Evolutionary conservation across 2,329 filamentous ascomycete species (phyloP).

Genomic region (Myriangium duriaei): DNA sequence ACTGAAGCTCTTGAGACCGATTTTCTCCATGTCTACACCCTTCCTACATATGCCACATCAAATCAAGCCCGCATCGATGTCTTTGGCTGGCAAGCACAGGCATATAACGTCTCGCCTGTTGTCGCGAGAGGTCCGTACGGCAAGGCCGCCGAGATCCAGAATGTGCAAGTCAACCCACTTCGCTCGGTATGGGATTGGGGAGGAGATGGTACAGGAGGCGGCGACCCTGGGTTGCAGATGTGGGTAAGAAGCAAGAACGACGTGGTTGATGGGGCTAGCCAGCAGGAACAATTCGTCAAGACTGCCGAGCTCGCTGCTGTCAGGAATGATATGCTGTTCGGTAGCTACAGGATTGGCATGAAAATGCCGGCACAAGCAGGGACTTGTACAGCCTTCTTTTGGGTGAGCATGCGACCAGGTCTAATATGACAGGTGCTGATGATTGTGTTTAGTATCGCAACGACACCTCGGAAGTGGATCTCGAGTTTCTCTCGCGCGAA

Average conservation of each 20-base stretch:
- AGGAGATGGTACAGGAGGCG: slow-evolving; percentile 33
- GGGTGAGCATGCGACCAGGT: slow-evolving; percentile 40
- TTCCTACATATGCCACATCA: slow-evolving; percentile 22
- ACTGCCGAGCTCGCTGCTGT: slow-evolving; percentile 52
- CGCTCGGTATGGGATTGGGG: slow-evolving; percentile 30
- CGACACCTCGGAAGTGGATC: slow-evolving; percentile 68
- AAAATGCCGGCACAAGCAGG: slow-evolving; percentile 48
- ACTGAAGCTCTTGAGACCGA: slow-evolving; percentile 61
- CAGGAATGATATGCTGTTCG: slow-evolving; percentile 53
- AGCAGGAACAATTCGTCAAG: slow-evolving; percentile 40
- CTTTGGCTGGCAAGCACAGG: slow-evolving; percentile 53
- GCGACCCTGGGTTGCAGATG: slow-evolving; percentile 44
- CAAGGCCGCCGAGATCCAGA: slow-evolving; percentile 46
- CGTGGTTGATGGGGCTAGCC: slow-evolving; percentile 12
- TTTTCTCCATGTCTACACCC: slow-evolving; percentile 45
- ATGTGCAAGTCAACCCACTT: slow-evolving; percentile 45
- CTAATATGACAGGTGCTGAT: no score
- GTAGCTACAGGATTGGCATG: slow-evolving; percentile 56
- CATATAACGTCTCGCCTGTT: slow-evolving; percentile 51
- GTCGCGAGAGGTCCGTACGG: slow-evolving; percentile 51
- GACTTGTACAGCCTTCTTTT: slow-evolving; percentile 71
- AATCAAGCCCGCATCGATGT: slow-evolving; percentile 21
- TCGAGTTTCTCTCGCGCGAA: slow-evolving; percentile 62
- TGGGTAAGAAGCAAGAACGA: slow-evolving; percentile 33
- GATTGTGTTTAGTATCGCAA: slow-evolving; percentile 50